A percentile compares a stretch with the other conserved stretches of the same genome.
Evolutionary conservation across 1,284 basidiomycete species (phyloP).

Genomic region (Ustilago xerochloae): DNA sequence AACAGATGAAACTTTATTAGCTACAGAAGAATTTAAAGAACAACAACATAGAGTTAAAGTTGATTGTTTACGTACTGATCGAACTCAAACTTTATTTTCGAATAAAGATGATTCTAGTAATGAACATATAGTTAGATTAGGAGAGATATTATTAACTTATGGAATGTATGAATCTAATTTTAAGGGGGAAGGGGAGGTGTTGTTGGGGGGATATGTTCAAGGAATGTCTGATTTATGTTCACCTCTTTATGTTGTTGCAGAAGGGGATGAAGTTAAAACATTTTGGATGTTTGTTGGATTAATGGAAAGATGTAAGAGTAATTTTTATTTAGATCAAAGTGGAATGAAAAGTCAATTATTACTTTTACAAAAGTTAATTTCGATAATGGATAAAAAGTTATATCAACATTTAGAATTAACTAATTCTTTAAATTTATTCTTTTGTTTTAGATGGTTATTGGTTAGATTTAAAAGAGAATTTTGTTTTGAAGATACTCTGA

Average conservation of each 20-base stretch:
- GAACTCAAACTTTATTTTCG: slow-evolving; percentile 83
- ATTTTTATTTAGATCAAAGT: slow-evolving; percentile 94
- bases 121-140: slow-evolving; percentile 83
- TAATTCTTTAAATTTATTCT: slow-evolving; percentile 93
- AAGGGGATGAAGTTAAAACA: slow-evolving; percentile 85
- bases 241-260: slow-evolving; percentile 91
- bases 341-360: slow-evolving; percentile 95
- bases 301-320: slow-evolving; percentile 95
- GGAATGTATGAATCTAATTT: slow-evolving; percentile 52
- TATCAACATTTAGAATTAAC: slow-evolving; percentile 77
- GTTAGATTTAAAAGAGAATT: slow-evolving; percentile 79
- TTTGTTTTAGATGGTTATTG: slow-evolving; percentile 85
- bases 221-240: slow-evolving; percentile 98
- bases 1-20: slow-evolving; percentile 25
- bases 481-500: slow-evolving; percentile 84
- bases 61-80: slow-evolving; percentile 95
- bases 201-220: slow-evolving; percentile 77
- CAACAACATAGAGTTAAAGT: slow-evolving; percentile 91
- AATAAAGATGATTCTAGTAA: slow-evolving; percentile 72
- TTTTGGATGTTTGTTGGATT: slow-evolving; percentile 96
- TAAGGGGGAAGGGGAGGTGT: background rate
- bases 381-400: slow-evolving; percentile 88
- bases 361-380: slow-evolving; percentile 87
- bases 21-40: slow-evolving; percentile 56
- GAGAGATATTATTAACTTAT: slow-evolving; percentile 87